phyloP scores from a whole-genome alignment of 148 eudicot species.

The Nepenthes gracilis region DNA sequence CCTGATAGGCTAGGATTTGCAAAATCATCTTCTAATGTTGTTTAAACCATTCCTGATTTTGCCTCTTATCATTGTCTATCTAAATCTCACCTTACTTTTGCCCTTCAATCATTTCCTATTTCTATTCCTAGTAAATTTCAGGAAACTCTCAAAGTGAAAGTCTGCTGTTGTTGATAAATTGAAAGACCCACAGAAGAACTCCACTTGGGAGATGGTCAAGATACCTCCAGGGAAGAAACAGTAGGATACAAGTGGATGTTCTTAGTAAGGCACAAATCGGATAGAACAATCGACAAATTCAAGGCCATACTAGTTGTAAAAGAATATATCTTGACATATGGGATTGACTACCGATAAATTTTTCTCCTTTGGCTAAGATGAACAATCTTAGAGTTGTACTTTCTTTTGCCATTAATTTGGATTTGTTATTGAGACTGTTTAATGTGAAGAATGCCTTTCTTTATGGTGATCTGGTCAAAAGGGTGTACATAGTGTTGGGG shows the following conservation, averaged over 20 bases:
- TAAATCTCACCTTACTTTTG: no score
- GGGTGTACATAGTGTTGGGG: not conserved
- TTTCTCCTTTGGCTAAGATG: not conserved
- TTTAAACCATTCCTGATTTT: no score
- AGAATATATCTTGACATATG: not conserved
- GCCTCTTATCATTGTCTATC: no score
- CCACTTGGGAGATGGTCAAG: not conserved
- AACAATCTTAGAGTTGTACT: not conserved
- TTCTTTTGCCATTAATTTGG: not conserved
- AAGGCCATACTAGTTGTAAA: not conserved
- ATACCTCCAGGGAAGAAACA: not conserved
- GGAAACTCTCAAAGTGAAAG: not conserved
- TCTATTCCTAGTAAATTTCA: not conserved
- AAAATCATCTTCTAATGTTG: no score
- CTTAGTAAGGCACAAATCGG: not conserved
- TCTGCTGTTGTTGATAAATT: not conserved
- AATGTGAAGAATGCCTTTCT: slow-evolving; percentile 4
- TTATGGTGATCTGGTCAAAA: not conserved
- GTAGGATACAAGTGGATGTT: not conserved
- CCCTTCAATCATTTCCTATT: no score
- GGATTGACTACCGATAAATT: not conserved
- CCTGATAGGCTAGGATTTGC: no score
- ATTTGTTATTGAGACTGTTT: not conserved
- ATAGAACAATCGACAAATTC: not conserved
- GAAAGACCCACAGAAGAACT: not conserved